Evolutionary conservation across 345 rosid genomes (phyloP).

Genomic region (Salix dunnii): DNA sequence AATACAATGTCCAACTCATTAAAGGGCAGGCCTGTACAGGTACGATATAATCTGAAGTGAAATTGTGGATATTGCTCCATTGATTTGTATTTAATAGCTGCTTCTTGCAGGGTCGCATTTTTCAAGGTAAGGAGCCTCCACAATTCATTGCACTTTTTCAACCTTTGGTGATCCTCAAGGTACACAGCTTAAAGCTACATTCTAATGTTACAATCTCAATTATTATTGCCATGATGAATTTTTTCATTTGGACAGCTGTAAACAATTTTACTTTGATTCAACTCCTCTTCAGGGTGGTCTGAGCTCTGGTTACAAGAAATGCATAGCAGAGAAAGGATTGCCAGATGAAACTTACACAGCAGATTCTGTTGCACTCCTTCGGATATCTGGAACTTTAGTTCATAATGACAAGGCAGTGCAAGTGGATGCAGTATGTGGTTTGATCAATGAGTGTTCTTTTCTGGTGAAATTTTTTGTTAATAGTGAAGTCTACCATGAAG

Average conservation of each 20-base stretch:
- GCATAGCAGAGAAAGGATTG: constrained; percentile 56
- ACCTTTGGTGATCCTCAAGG: constrained; percentile 92
- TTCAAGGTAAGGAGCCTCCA: constrained; percentile 93
- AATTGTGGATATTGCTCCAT: constrained; percentile 4
- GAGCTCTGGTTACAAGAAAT: constrained; percentile 82
- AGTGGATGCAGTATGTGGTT: constrained; percentile 68
- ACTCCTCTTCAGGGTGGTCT: constrained; percentile 69
- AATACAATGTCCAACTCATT: constrained; percentile 72
- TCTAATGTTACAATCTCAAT: neutral
- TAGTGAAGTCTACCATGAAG: neutral
- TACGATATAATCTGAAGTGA: constrained; percentile 29
- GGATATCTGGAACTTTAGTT: constrained; percentile 69
- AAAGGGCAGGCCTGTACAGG: constrained; percentile 95
- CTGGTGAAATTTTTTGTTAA: neutral
- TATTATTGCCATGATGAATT: constrained; percentile 8
- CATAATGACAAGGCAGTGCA: constrained; percentile 76
- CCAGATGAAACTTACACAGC: constrained; percentile 64
- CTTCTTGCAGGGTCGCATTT: constrained; percentile 69
- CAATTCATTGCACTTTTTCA: constrained; percentile 90
- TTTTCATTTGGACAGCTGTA: constrained; percentile 12
- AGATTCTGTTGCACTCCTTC: constrained; percentile 75
- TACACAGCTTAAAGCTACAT: constrained; percentile 23
- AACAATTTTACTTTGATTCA: constrained; percentile 19
- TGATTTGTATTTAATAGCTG: constrained; percentile 25
- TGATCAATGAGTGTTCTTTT: constrained; percentile 15